Evolutionary conservation across 306 rosid genomes (phyloP), one percentile per base, ranked within the genome.

Genomic region (Herpetospermum pedunculosum): DNA sequence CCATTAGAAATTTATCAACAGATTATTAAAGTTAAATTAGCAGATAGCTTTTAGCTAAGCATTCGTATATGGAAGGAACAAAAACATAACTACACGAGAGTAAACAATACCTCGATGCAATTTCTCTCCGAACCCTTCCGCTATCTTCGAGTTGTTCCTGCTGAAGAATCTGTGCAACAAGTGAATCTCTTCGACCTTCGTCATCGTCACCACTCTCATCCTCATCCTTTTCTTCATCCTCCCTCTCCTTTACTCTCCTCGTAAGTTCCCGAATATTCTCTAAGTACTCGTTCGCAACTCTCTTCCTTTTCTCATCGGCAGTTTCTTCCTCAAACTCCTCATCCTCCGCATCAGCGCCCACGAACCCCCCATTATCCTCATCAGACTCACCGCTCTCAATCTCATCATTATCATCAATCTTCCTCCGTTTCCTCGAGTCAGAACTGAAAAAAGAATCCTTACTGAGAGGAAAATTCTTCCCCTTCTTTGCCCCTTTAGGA

Each of bases 101-200:
- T 28, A 40, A 63, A n/a, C 57, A 64, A 59, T 69, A 90, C 98
- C 89, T 89, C 2, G 91, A 87, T 43, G 96, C 96, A 72, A 94
- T 82, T 54, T 79, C 77, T 77, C 90, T 84, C 35, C 99, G 81
- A 9, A 87, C 78, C 9, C 97, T 87, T 5, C 99, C 99, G 14
- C 91, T 91, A 70, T 94, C 96, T 71, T 91, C 96, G 4, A 85
- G 89, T 64, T 89, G 97, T 47, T 91, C 92, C 86, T 89, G 88
- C 57, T 87, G 80, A 81, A 94, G 67, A 49, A 77, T 84, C 85
- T 82, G 76, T 4, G 92, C 90, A 1, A 91, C 77, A n/a, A 89
- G 87, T 4, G 97, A 88, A 63, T 94, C 96, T 25, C 82, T 87
- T n/a, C n/a, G n/a, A n/a, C n/a, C n/a, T 13, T 76, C 84, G 0